Base-by-base conservation (phyloP, 2,329 filamentous ascomycete genomes). In the Trichoderma gracile region DNA sequence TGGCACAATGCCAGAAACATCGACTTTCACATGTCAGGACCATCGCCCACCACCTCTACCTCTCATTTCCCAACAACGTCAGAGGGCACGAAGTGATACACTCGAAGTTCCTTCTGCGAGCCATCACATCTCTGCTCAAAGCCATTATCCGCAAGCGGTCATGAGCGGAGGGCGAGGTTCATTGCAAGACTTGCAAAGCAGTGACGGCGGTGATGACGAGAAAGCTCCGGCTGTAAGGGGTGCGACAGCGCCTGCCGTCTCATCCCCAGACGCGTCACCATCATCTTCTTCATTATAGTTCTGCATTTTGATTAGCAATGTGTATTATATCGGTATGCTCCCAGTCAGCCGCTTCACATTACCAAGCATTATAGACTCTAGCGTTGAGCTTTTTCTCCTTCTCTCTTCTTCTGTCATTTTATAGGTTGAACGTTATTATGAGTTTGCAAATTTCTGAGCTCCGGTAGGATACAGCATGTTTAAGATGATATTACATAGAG, bases 31-130 rank as follows among this genome's bases (percentile, higher is more conserved):
- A 5, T 54, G 57, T 14, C 58, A 38, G 7, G 7, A 50, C 6
- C 40, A 57, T 15, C 23, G 25, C 14, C n/a, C 62, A 25, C 14
- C 42, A 17, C 19, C 55, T 15, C n/a, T 40, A 19, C 21, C 45
- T 45, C 8, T 43, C 53, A 17, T 43, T 17, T 25, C 43, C 1
- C 58, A 65, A 14, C 65, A 65, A 8, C 62, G 62, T 27, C 64
- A 47, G 47, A 66, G 65, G 23, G 33, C 38, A 27, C 30, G 68
- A 19, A 62, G 64, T 6, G 65, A 68, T 19, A 69, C 67, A 1
- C 67, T 68, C 9, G 66, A 69, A 50, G 65, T 69, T 42, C 67
- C 68, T 10, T 17, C 46, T 7, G 1, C n/a, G 21, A 33, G 17
- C 50, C 65, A 65, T 46, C 46, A 54, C n/a, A 59, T 45, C 27